Evolutionary conservation across 441 rosid genomes (phyloP).

Genomic region (Erodium texanum): DNA sequence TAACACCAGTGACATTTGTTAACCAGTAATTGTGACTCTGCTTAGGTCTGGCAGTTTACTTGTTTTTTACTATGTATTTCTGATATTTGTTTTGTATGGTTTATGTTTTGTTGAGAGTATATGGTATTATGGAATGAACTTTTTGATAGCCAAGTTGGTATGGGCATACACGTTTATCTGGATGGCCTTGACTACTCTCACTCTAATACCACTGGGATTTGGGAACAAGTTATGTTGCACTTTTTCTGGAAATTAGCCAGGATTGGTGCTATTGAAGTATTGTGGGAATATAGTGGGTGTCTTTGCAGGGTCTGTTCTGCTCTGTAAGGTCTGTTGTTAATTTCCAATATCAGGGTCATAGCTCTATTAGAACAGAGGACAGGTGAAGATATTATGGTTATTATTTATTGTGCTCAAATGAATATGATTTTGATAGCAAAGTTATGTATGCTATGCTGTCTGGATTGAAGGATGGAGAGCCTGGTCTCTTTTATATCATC

Average conservation of each 20-base stretch:
- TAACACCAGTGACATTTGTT: not conserved
- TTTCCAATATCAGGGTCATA: not conserved
- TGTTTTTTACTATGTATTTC: not conserved
- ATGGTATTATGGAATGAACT: not conserved
- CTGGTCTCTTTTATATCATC: not conserved
- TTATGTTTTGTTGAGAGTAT: not conserved
- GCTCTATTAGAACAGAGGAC: not conserved
- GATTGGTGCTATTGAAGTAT: not conserved
- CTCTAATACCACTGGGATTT: not conserved
- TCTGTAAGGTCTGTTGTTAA: not conserved
- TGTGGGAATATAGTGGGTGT: not conserved
- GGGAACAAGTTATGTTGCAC: not conserved
- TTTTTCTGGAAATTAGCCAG: not conserved
- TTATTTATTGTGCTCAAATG: not conserved
- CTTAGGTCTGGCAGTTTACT: not conserved
- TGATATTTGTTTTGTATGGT: not conserved
- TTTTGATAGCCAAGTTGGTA: not conserved
- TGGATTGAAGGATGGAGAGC: not conserved
- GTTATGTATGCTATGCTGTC: not conserved
- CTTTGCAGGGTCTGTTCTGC: not conserved
- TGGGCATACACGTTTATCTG: not conserved
- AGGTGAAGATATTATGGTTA: not conserved
- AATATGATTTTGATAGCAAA: not conserved
- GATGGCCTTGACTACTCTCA: not conserved
- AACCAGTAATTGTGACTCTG: not conserved